Evolutionary conservation across 164 flowering plant genomes (phyloP), one percentile per base, ranked within the genome.

Genomic region (Magnolia changhungtana): DNA sequence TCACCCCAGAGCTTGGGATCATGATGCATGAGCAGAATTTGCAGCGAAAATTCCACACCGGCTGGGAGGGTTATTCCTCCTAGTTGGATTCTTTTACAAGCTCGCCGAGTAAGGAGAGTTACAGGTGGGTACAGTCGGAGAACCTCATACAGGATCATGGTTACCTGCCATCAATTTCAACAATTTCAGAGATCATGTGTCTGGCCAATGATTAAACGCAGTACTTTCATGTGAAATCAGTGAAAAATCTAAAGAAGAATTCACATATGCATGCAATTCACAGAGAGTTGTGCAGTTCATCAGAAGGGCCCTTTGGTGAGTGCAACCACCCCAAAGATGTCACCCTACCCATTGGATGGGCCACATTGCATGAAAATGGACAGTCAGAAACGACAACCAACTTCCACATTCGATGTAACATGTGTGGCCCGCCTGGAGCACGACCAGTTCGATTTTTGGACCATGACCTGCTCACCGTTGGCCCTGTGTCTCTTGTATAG

Each of bases 61-160:
- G 29, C 61, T 20, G 74, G 74, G 27, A 71, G 31, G 19, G 27
- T 20, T 1, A 71, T 19, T n/a, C 27, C 63, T 51, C 74, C 74
- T 50, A 71, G 74, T 71, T 71, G 45, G 29, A 51, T 13, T 3
- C 10, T 51, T 10, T 50, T 52, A 27, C 10, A 50, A 23, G 59
- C 21, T 5, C 45, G 27, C 14, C 74, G 74, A 27, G 21, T 5
- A 7, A 27, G 10, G 29, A 21, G 9, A 21, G 2, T 50, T 9
- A 7, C 51, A 0, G 76, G 76, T 18, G 76, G 67, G 69, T 74
- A 74, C 55, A 74, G 51, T 55, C 76, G 51, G n/a, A 74, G 76
- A 63, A 59, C 68, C 55, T 74, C 69, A 6, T 74, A 55, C 51
- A 74, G 16, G 21, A 74, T 74, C 76, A 74, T 74, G 55, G 50